A percentile compares a stretch with the other conserved stretches of the same genome.
These are phyloP conservation scores for Diaporthe aspalathi DNA, from an alignment of 2,329 filamentous ascomycete genomes.

Conservation along the genomic window DNA sequence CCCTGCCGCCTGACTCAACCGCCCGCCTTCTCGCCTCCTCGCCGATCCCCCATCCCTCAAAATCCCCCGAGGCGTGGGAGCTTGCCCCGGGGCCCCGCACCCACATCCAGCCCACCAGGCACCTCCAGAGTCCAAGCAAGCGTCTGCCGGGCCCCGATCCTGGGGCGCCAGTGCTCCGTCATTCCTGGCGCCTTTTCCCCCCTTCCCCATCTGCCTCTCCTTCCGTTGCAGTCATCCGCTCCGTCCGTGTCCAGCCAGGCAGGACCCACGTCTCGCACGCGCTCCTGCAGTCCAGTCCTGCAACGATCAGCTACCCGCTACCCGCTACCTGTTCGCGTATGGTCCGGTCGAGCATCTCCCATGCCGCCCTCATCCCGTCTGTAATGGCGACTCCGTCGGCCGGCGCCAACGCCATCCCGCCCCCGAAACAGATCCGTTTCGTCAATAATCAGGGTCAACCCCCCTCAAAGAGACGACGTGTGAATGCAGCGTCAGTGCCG, in stretches of 20 bases:
- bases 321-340: slow-evolving; percentile 10
- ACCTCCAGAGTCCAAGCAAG: slow-evolving; percentile 13
- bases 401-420: slow-evolving; percentile 53
- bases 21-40: background rate
- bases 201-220: slow-evolving; percentile 19
- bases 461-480: slow-evolving; percentile 80
- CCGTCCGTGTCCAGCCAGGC: slow-evolving; percentile 12
- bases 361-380: slow-evolving; percentile 33
- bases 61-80: slow-evolving; percentile 12
- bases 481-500: slow-evolving; percentile 78
- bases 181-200: slow-evolving; percentile 16
- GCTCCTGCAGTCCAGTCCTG: background rate
- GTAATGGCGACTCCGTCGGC: slow-evolving; percentile 61
- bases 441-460: slow-evolving; percentile 86
- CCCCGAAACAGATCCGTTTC: slow-evolving; percentile 76
- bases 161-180: slow-evolving; percentile 29
- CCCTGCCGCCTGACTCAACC: slow-evolving; percentile 15
- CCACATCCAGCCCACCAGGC: slow-evolving; percentile 16
- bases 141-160: slow-evolving; percentile 26
- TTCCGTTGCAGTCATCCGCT: slow-evolving; percentile 10
- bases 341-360: slow-evolving; percentile 14
- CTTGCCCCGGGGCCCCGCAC: slow-evolving; percentile 22
- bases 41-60: slow-evolving; percentile 17
- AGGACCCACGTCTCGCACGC: slow-evolving; percentile 32
- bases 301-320: slow-evolving; percentile 9